Base-by-base conservation (phyloP, 345 rosid species). In the Acer saccharum region DNA sequence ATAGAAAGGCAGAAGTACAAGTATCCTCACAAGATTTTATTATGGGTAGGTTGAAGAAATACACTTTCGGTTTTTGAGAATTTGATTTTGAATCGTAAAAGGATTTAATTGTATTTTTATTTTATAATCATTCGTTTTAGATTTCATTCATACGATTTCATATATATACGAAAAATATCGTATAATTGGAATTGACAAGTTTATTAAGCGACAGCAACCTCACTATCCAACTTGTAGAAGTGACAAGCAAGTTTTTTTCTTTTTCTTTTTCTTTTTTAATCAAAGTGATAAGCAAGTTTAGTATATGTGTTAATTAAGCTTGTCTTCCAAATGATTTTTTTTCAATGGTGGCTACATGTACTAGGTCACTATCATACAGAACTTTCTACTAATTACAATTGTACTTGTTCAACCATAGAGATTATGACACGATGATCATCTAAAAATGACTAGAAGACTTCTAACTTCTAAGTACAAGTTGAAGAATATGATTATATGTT, bases 321-420 rank as follows among this genome's bases (percentile, higher is more conserved):
- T 3, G 7, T 17, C 32, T 43, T 50, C 16, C 63, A 58, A n/a
- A 18, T 63, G 35, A 63, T 25, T 72, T 57, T 72, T 57, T 58
- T 12, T 21, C 32, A 70, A 10, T 10, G 17, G 70, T 64, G 46
- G 62, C 21, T 44, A 54, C 44, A 32, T 16, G 20, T 9, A 32
- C 61, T 14, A 60, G 50, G 78, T 79, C 80, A 72, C 69, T 72
- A 58, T 82, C 85, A 16, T 11, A 23, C 69, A 44, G 0, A 8
- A 35, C 73, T 73, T 68, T 76, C 9, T 72, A 60, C 35, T 57
- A 18, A 13, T 18, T 35, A 4, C 39, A 35, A 35, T 4, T 35
- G 39, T 35, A 35, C 39, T 35, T 35, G 6, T 57, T 57, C 62
- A 57, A 57, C 62, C 62, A 57, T 57, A 57, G n/a, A 57, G 6